Evolutionary conservation across 768 basidiomycete genomes (phyloP), one percentile per base, ranked within the genome.

Genomic region (Auricularia heimuer): DNA sequence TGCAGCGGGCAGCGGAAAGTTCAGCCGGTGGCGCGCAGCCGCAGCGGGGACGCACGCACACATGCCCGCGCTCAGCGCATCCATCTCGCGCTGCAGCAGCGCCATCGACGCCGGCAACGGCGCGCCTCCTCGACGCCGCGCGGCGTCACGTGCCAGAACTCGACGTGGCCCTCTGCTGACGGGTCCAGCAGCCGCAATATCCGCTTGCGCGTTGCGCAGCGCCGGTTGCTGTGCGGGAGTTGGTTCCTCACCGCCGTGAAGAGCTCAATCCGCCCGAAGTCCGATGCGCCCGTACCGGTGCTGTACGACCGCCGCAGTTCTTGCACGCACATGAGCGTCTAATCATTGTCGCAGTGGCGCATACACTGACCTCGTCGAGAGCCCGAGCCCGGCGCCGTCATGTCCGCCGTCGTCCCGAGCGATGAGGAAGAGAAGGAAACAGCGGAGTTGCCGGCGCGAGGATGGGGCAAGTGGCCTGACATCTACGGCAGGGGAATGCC

Each of bases 41-140:
- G 11, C 4, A 1, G n/a, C 21, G 14, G 56, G 56, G 29, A 35
- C 4, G 24, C 56, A 60, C 56, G 7, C 34, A 60, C 56, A 60
- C 29, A 24, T 34, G 21, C 56, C 56, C 11, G 29, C 2, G 34
- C 12, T 35, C 24, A 60, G 24, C 29, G 56, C 56, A 4, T 60
- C 56, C 24, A 60, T 8, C 56, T 60, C 1, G 56, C 56, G 56
- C 34, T 60, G 56, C 21, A 60, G 56, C 3, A 60, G 29, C 3
- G 56, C 56, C 56, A 60, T 60, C 7, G 29, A 33, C 34, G 56
- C 56, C 11, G 56, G 56, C 56, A 24, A 60, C 8, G 56, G 56
- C 34, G 56, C 56, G 56, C 56, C n/a, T 60, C 56, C 24, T 60
- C 56, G 56, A 60, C 56, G 14, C 56, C 56, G 34, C 56, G 56